phyloP scores from a whole-genome alignment of 1,284 basidiomycete genomes.

The Termitomyces sp. region DNA sequence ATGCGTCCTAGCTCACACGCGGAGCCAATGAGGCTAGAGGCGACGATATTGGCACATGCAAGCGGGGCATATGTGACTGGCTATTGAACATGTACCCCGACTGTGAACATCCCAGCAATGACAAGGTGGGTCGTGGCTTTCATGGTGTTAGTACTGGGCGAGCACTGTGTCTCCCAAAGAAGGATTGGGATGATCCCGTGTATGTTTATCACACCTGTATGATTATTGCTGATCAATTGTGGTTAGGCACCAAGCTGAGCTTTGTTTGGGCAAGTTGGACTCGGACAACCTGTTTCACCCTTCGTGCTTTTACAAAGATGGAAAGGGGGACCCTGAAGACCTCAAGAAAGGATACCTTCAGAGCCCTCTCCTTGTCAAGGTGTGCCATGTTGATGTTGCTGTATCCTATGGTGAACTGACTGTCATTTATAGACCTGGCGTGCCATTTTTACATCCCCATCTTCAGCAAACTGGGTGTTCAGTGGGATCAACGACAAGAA shows the following conservation, averaged over 20 bases:
- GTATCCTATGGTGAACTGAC: background rate
- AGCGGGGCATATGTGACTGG: background rate
- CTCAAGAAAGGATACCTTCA: slow-evolving; percentile 16
- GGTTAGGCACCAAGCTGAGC: slow-evolving; percentile 18
- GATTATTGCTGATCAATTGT: slow-evolving; percentile 11
- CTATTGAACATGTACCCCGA: too few species aligned
- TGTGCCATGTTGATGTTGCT: slow-evolving; percentile 4
- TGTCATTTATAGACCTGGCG: slow-evolving; percentile 11
- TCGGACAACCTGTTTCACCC: slow-evolving; percentile 10
- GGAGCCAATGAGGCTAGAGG: slow-evolving; percentile 1
- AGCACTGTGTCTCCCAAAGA: slow-evolving; percentile 24
- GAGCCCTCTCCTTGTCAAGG: slow-evolving; percentile 17
- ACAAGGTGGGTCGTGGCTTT: slow-evolving; percentile 18
- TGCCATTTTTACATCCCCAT: slow-evolving; percentile 23
- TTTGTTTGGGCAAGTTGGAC: slow-evolving; percentile 2
- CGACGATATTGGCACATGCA: background rate
- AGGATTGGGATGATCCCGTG: slow-evolving; percentile 22
- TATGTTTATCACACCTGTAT: slow-evolving; percentile 12
- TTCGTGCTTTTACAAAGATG: slow-evolving; percentile 13
- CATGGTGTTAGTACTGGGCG: slow-evolving; percentile 22
- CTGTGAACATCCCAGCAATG: background rate
- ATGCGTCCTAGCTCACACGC: background rate
- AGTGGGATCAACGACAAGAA: background rate
- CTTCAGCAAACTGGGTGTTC: slow-evolving; percentile 15
- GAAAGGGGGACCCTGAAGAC: slow-evolving; percentile 10